Percentiles rank a stretch among this genome's conserved stretches.
phyloP scores from a whole-genome alignment of 2,329 filamentous ascomycete genomes.

The Ophiostoma sp. region DNA sequence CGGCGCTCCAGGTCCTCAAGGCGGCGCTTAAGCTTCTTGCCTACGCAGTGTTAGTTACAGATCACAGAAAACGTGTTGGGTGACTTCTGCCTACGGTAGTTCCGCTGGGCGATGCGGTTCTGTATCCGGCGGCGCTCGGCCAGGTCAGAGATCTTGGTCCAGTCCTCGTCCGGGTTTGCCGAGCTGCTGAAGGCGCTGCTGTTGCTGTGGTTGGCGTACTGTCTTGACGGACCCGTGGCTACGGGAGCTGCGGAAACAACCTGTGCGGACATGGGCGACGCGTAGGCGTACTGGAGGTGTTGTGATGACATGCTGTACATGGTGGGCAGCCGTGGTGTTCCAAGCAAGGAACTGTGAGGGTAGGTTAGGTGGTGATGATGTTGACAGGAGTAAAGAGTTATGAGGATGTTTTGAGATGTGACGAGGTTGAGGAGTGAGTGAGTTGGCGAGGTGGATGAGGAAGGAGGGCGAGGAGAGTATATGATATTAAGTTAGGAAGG shows the following conservation, averaged over 20 bases:
- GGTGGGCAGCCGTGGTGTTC: constrained; percentile 25
- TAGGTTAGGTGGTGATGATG: neutral
- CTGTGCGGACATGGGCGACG: constrained; percentile 37
- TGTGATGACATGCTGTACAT: constrained; percentile 50
- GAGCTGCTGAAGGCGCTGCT: constrained; percentile 95
- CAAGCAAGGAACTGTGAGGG: neutral
- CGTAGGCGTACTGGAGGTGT: constrained; percentile 41
- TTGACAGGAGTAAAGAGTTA: neutral
- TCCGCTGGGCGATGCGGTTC: constrained; percentile 95
- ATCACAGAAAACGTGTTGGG: neutral
- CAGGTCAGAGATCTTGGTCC: constrained; percentile 98
- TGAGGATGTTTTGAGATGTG: neutral
- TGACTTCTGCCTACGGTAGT: constrained; percentile 70
- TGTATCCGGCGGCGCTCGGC: constrained; percentile 92
- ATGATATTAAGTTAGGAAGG: constrained; percentile 8
- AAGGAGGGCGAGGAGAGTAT: constrained; percentile 10
- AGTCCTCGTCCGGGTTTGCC: constrained; percentile 95
- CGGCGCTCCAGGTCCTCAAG: constrained; percentile 81
- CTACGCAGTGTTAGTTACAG: constrained; percentile 44
- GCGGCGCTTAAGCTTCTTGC: constrained; percentile 90
- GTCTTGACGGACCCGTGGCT: constrained; percentile 53
- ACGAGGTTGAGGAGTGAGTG: neutral
- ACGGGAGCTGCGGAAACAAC: constrained; percentile 31
- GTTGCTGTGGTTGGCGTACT: constrained; percentile 72
- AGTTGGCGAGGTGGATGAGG: neutral